Evolutionary conservation across 163 green algal genomes (phyloP).

Genomic region (Scenedesmus sp.): DNA sequence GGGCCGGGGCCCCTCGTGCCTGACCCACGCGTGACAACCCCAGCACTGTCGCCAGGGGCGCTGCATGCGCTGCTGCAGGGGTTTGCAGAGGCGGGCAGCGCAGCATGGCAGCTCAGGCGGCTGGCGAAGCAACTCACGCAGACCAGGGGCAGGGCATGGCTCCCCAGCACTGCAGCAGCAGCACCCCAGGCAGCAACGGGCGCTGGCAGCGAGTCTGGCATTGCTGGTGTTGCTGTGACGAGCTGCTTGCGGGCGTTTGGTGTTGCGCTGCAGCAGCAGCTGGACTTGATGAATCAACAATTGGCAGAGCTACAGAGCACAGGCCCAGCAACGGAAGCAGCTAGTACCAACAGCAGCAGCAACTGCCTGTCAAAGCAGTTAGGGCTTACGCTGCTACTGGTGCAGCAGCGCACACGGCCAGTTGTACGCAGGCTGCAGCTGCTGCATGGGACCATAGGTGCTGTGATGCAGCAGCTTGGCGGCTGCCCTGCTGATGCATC

Average conservation of each 20-base stretch:
- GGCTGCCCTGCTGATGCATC: slow-evolving; percentile 18
- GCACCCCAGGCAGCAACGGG: not conserved
- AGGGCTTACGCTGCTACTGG: not conserved
- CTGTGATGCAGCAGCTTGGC: slow-evolving; percentile 19
- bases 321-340: not conserved
- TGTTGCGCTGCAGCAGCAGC: slow-evolving; percentile 53
- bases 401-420: not conserved
- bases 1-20: not conserved
- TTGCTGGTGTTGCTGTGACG: slow-evolving; percentile 20
- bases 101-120: slow-evolving; percentile 15
- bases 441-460: slow-evolving; percentile 10
- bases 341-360: not conserved
- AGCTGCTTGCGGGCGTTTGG: slow-evolving; percentile 51
- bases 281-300: slow-evolving; percentile 28
- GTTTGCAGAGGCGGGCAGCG: slow-evolving; percentile 45
- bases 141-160: not conserved
- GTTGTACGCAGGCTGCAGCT: slow-evolving; percentile 13
- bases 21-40: slow-evolving; percentile 1
- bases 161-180: not conserved
- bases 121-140: slow-evolving; percentile 23
- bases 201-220: not conserved
- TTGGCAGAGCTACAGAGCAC: slow-evolving; percentile 37
- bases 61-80: slow-evolving; percentile 37
- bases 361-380: not conserved
- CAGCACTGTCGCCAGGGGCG: slow-evolving; percentile 11